Evolutionary conservation across 306 rosid species (phyloP), one percentile per base, ranked within the genome.

Genomic region (Cucurbita moschata): DNA sequence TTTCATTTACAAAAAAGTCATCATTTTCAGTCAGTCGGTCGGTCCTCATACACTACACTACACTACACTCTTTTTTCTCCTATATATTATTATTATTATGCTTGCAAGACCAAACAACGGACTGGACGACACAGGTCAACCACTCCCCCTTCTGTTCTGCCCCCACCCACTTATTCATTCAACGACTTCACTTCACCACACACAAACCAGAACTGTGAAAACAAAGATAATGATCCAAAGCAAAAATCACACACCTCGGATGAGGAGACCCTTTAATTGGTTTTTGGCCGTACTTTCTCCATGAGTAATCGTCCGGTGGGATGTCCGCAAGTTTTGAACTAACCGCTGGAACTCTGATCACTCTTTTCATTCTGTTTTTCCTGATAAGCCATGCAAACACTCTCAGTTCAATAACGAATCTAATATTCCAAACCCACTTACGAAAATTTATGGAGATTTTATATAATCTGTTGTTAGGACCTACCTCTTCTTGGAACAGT

Each of bases 201-300:
- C 16, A 42, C 6, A 26, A 2, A 10, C 38, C 15, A 8, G 14
- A 12, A 12, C 16, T 3, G 5, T 6, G 37, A 4, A 7, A 15
- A 30, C 35, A n/a, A 11, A 3, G 12, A 13, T 39, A n/a, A 38
- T 16, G 26, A 67, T 21, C 5, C 35, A 3, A 26, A 67, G 4
- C 6, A 46, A 44, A 10, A 46, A 7, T 13, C 30, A 47, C 54
- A 1, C 10, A 91, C 97, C 97, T 89, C 11, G 97, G 97, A 75
- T 47, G 86, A 19, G 97, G 97, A 46, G 97, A 91, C 8, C 97
- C 93, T 78, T 91, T 91, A 64, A 91, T 91, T n/a, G 97, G 97
- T 77, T 91, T 91, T 51, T 91, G 96, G 65, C 97, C 97, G 58
- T 91, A 91, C 76, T 91, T 91, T 76, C 96, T 87, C 97, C 97